Evolutionary conservation across 768 basidiomycete species (phyloP).

Genomic region (Lactarius akahatsu): DNA sequence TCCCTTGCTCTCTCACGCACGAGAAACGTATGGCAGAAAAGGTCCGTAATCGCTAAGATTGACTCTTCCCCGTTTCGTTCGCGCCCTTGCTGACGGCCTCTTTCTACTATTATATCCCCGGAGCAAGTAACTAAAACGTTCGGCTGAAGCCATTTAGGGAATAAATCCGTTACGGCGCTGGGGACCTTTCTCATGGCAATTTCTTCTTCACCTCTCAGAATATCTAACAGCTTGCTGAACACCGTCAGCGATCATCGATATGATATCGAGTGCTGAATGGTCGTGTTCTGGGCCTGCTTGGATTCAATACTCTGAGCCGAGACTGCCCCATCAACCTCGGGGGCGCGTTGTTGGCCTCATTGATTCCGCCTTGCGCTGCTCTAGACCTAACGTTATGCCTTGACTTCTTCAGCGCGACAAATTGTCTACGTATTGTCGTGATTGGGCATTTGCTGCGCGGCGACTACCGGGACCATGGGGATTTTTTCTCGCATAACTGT

Average conservation of each 20-base stretch:
- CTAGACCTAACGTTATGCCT: not conserved
- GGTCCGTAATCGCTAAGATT: not conserved
- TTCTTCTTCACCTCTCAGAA: not conserved
- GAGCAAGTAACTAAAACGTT: too few species aligned
- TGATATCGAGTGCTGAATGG: not conserved
- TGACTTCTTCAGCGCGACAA: not conserved
- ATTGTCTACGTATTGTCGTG: not conserved
- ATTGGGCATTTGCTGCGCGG: not conserved
- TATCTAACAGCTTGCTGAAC: not conserved
- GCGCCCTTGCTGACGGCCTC: not conserved
- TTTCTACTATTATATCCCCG: not conserved
- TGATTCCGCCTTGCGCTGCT: slow-evolving; percentile 1
- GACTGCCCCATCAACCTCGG: not conserved
- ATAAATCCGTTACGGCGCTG: not conserved
- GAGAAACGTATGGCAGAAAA: not conserved
- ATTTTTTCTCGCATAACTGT: not conserved
- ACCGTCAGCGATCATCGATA: not conserved
- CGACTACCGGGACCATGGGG: not conserved
- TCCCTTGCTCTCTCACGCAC: too few species aligned
- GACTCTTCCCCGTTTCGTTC: not conserved
- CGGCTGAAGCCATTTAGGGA: too few species aligned
- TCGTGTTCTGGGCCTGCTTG: not conserved
- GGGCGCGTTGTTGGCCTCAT: not conserved
- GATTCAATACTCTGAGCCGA: slow-evolving; percentile 1
- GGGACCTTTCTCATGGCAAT: not conserved